Conservation (phyloP, 176 grass and related monocot genomes). For the Metroxylon sagu region DNA sequence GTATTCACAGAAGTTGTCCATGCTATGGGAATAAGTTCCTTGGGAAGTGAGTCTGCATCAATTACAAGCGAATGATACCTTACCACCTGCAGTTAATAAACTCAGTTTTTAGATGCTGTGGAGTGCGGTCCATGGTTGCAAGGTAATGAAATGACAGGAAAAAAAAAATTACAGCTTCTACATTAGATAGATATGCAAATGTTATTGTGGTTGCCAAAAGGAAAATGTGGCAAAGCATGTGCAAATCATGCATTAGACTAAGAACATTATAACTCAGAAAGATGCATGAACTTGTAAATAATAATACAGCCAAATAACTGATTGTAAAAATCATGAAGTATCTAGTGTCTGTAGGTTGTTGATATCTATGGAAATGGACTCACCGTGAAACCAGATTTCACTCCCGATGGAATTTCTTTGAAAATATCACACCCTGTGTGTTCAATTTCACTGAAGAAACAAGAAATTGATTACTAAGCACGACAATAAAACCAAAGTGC, state of each 20-base stretch:
- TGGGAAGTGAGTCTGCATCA: conserved; percentile 40
- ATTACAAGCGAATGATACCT: conserved; percentile 94
- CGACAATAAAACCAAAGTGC: too few species aligned
- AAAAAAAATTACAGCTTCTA: too few species aligned
- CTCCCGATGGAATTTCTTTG: conserved; percentile 65
- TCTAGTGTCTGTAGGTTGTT: not conserved
- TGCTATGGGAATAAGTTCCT: conserved; percentile 72
- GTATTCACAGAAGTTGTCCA: conserved; percentile 61
- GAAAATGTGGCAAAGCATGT: too few species aligned
- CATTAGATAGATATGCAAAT: too few species aligned
- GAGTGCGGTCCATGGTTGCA: too few species aligned
- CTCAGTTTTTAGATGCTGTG: not conserved
- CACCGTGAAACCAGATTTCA: conserved; percentile 88
- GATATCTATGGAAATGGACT: conserved; percentile 2
- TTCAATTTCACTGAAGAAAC: conserved; percentile 66
- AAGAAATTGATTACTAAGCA: not conserved
- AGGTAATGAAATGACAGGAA: too few species aligned
- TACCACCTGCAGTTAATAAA: conserved; percentile 44
- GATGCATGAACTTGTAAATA: too few species aligned
- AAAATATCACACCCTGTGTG: conserved; percentile 64
- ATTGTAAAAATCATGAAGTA: too few species aligned
- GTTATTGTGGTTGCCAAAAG: too few species aligned
- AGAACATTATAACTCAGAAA: too few species aligned
- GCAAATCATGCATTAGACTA: too few species aligned
- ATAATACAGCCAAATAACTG: too few species aligned